These are phyloP conservation scores for Pseudogymnoascus sp. DNA, from an alignment of 2,329 filamentous ascomycete genomes.

Conservation along the genomic window DNA sequence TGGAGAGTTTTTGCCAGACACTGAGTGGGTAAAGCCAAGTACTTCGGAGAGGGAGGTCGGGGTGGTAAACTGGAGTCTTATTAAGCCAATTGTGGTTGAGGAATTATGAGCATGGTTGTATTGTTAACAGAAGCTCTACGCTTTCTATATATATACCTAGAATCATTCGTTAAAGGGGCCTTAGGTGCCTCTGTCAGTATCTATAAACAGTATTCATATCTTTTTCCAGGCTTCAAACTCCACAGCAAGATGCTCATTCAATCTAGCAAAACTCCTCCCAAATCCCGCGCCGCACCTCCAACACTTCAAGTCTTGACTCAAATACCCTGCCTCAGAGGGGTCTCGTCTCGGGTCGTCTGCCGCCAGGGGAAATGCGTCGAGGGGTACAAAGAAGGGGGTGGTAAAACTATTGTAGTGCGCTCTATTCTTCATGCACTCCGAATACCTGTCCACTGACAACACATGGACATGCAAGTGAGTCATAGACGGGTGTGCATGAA, in stretches of 20 bases:
- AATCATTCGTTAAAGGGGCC: background rate
- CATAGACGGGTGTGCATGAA: slow-evolving; percentile 89
- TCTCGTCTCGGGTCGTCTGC: slow-evolving; percentile 56
- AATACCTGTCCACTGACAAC: slow-evolving; percentile 71
- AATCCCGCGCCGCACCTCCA: slow-evolving; percentile 79
- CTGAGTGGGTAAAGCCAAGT: background rate
- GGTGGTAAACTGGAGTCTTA: background rate
- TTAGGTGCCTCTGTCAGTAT: background rate
- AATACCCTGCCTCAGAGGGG: slow-evolving; percentile 49
- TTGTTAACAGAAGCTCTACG: background rate
- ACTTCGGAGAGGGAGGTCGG: background rate
- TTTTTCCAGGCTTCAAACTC: slow-evolving; percentile 73
- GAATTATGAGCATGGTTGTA: background rate
- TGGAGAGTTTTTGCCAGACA: background rate
- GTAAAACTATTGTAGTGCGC: slow-evolving; percentile 93
- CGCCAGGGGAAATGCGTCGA: slow-evolving; percentile 73
- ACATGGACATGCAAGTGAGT: slow-evolving; percentile 86
- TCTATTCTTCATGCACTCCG: slow-evolving; percentile 62
- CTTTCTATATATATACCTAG: background rate
- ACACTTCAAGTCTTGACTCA: slow-evolving; percentile 62
- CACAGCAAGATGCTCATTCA: slow-evolving; percentile 67
- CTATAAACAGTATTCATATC: slow-evolving; percentile 36
- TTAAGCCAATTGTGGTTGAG: background rate
- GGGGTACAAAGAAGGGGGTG: slow-evolving; percentile 71
- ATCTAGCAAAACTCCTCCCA: slow-evolving; percentile 61